Evolutionary conservation across 495 filamentous ascomycete species (phyloP).

Genomic region (Podospora pseudoanserina): DNA sequence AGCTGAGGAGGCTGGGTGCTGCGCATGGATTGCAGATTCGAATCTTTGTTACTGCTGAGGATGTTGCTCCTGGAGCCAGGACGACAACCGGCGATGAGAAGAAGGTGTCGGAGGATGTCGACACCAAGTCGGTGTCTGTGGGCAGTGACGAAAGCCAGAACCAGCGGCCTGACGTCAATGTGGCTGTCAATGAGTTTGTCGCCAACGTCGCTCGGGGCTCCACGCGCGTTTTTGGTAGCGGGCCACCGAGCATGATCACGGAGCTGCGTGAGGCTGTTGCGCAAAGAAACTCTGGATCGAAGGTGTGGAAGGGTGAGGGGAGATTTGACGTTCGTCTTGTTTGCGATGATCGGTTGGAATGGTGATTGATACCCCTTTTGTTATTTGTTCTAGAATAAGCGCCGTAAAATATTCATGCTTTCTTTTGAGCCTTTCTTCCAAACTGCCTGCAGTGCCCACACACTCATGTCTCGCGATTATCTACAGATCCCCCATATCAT

Average conservation of each 20-base stretch:
- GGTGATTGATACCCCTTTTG: slow-evolving; percentile 28
- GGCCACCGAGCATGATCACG: slow-evolving; percentile 57
- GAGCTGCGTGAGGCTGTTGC: slow-evolving; percentile 56
- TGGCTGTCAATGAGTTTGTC: slow-evolving; percentile 38
- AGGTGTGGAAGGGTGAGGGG: slow-evolving; percentile 54
- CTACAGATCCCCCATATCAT: neutral
- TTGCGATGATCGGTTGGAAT: slow-evolving; percentile 53
- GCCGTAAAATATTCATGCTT: neutral
- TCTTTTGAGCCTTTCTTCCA: neutral
- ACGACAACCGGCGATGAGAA: slow-evolving; percentile 19
- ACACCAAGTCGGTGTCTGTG: slow-evolving; percentile 17
- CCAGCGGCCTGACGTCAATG: slow-evolving; percentile 32
- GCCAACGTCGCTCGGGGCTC: slow-evolving; percentile 39
- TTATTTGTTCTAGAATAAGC: slow-evolving; percentile 5
- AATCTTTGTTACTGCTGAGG: slow-evolving; percentile 56
- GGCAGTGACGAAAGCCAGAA: neutral
- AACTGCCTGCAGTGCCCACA: too few species aligned
- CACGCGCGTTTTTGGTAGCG: slow-evolving; percentile 58
- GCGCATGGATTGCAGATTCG: slow-evolving; percentile 45
- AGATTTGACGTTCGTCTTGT: slow-evolving; percentile 53
- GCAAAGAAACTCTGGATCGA: slow-evolving; percentile 42
- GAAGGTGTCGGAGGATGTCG: slow-evolving; percentile 8
- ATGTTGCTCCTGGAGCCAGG: slow-evolving; percentile 24
- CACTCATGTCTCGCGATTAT: neutral
- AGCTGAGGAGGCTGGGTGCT: slow-evolving; percentile 38